These are phyloP conservation scores for Neonectria coccinea DNA, from an alignment of 2,329 filamentous ascomycete genomes.

Conservation along the genomic window DNA sequence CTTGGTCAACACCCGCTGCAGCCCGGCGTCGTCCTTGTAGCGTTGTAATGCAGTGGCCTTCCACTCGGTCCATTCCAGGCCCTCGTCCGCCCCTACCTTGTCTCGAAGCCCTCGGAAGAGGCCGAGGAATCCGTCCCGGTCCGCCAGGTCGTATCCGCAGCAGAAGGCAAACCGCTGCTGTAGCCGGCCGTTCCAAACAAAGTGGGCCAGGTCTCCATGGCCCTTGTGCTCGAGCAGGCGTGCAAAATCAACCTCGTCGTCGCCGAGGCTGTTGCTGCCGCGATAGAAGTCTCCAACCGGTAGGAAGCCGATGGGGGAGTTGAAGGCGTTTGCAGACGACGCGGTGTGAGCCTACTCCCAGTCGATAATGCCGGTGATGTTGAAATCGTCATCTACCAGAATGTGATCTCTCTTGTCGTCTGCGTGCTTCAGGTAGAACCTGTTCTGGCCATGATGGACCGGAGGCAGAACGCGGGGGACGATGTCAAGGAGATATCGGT, in stretches of 20 bases:
- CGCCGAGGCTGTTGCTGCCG: constrained; percentile 47
- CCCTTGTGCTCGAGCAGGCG: constrained; percentile 48
- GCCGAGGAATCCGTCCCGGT: constrained; percentile 57
- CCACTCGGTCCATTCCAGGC: constrained; percentile 55
- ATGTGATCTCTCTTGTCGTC: no score
- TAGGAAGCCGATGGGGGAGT: constrained; percentile 55
- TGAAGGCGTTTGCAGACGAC: constrained; percentile 54
- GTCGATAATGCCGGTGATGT: constrained; percentile 34
- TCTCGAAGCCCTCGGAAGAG: constrained; percentile 55
- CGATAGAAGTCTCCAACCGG: constrained; percentile 56
- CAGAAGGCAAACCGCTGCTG: constrained; percentile 56
- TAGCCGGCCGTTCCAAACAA: constrained; percentile 52
- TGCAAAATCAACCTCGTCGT: constrained; percentile 56
- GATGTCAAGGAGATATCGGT: constrained; percentile 56
- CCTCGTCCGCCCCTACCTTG: constrained; percentile 48
- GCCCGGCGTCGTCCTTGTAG: constrained; percentile 47
- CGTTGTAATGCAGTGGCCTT: constrained; percentile 50
- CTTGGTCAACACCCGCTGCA: constrained; percentile 35
- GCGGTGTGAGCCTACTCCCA: constrained; percentile 55
- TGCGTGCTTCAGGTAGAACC: no score
- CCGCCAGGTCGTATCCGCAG: constrained; percentile 55
- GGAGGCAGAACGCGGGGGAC: constrained; percentile 43
- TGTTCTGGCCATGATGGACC: constrained; percentile 26
- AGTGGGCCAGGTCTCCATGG: constrained; percentile 49
- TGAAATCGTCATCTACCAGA: no score